Conservation (phyloP, 2,329 filamentous ascomycete genomes). For the Delphinella strobiligena region DNA sequence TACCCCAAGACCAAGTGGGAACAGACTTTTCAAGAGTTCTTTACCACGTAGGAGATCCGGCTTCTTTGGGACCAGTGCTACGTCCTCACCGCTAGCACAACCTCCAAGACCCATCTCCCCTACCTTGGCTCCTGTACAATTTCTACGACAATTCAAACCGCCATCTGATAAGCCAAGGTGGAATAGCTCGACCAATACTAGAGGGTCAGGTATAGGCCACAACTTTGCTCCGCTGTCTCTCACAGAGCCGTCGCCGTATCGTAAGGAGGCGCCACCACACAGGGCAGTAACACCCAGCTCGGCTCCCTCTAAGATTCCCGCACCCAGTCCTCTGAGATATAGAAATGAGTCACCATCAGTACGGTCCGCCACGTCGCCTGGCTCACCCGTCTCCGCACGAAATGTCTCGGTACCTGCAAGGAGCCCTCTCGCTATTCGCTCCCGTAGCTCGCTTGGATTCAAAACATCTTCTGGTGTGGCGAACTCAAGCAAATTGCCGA, state of each 20-base stretch:
- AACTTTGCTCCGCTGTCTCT: constrained; percentile 21
- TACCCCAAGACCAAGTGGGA: constrained; percentile 25
- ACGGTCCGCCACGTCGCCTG: background rate
- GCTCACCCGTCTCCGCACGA: background rate
- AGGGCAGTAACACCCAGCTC: constrained; percentile 5
- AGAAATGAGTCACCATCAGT: background rate
- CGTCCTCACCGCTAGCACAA: constrained; percentile 5
- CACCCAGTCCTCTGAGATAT: constrained; percentile 1
- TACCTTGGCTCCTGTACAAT: constrained; percentile 8
- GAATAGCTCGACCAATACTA: constrained; percentile 55
- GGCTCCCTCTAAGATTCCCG: constrained; percentile 4
- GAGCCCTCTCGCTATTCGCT: background rate
- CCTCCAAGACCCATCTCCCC: constrained; percentile 1
- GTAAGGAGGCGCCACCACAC: constrained; percentile 15
- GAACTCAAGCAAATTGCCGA: background rate
- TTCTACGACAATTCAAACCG: constrained; percentile 31
- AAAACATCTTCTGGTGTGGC: background rate
- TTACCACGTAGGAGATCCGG: constrained; percentile 8
- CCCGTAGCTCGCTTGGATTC: background rate
- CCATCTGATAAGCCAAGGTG: constrained; percentile 53
- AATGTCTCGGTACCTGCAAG: background rate
- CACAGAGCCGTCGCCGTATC: constrained; percentile 22
- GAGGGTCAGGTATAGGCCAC: constrained; percentile 7
- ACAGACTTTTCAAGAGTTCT: constrained; percentile 6
- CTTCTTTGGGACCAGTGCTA: too few species aligned